Evolutionary conservation across 2,329 filamentous ascomycete species (phyloP), one percentile per base, ranked within the genome.

Genomic region (Colletotrichum eremochloae): DNA sequence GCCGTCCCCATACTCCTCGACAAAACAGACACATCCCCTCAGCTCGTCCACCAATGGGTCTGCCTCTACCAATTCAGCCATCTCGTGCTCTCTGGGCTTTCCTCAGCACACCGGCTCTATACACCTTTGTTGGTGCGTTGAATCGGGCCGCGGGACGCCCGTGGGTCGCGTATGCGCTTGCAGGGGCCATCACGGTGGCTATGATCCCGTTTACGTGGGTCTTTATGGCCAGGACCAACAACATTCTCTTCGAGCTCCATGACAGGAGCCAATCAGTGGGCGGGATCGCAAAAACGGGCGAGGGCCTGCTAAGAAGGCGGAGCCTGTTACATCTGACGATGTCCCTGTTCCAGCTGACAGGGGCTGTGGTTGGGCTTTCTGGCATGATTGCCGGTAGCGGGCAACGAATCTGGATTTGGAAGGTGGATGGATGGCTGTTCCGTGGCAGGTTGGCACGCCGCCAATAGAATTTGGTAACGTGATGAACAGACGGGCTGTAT

Each of bases 271-370:
- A 55, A 33, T 33, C 29, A 8, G 52, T 20, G 14, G 29, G 29
- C 18, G 29, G 31, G 29, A 33, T 48, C 24, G 24, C 40, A 9
- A 40, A 24, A 36, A 12, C 18, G 3, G 24, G 46, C n/a, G 40
- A 61, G 44, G 44, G 44, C 44, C 20, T 29, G 40, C 14, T 12
- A 20, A 48, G 57, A 40, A 38, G 20, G 44, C n/a, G 7, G 44
- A 57, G 55, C 33, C 33, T 57, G 20, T 33, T 57, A 33, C 18
- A 57, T 57, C 36, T 46, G 24, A n/a, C 18, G 42, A 61, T 42
- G 29, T 48, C 42, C 58, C 58, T 33, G 14, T 61, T 61, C 40
- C 42, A 24, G 42, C 58, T 61, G 24, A 61, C 42, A 48, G 58
- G 58, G 58, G 58, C 40, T 33, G 42, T 61, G 29, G 29, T 61